Conservation (phyloP, 2,329 filamentous ascomycete species). For the Aspergillus sp. region DNA sequence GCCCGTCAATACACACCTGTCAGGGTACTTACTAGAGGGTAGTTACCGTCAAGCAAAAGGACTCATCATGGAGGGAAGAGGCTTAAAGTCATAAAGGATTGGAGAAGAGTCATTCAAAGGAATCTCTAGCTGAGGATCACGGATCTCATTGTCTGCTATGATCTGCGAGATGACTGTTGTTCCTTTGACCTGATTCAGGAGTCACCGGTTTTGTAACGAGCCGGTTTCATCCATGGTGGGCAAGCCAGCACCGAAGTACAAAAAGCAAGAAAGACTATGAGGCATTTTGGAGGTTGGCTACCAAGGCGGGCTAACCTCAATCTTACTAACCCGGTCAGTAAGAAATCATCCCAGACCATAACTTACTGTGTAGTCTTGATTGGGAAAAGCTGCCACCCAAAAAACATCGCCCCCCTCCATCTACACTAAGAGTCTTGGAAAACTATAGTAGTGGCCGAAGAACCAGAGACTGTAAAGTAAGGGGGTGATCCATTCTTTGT, state of each 20-base stretch:
- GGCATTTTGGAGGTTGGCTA: conserved; percentile 12
- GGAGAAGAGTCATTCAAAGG: background rate
- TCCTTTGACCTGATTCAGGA: background rate
- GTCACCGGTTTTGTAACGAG: conserved; percentile 7
- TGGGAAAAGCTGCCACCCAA: background rate
- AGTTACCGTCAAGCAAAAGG: background rate
- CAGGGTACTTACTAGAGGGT: background rate
- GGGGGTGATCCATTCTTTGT: background rate
- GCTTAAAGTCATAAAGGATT: background rate
- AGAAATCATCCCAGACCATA: conserved; percentile 1
- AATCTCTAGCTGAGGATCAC: background rate
- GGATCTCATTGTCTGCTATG: background rate
- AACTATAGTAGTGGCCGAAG: background rate
- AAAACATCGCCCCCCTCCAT: background rate
- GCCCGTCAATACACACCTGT: background rate
- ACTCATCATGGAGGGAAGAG: background rate
- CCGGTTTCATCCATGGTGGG: conserved; percentile 9
- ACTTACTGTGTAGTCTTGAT: background rate
- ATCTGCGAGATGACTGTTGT: background rate
- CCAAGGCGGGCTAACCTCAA: conserved; percentile 6
- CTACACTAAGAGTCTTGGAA: background rate
- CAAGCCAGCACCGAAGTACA: conserved; percentile 1
- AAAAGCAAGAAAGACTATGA: conserved; percentile 6
- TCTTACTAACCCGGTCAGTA: conserved; percentile 10
- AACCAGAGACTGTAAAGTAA: background rate